These are phyloP conservation scores for Saturnispora saitoi DNA, from an alignment of 805 yeast genomes.

Conservation along the genomic window DNA sequence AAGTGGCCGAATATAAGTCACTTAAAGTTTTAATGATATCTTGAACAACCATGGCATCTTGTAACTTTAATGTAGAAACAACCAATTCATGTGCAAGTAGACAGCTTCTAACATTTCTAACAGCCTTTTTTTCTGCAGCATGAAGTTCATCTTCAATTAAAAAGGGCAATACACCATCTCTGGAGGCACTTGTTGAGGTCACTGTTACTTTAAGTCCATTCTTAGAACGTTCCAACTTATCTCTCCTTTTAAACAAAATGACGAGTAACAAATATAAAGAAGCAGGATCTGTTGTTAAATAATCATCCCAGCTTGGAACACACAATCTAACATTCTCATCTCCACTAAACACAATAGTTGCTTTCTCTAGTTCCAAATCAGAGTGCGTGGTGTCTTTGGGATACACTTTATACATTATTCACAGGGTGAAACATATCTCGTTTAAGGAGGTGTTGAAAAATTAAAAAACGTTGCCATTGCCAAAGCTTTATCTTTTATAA, in stretches of 20 bases:
- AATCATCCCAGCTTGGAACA: not conserved
- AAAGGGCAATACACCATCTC: conserved; percentile 46
- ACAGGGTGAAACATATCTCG: not conserved
- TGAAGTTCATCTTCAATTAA: conserved; percentile 40
- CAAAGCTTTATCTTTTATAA: not conserved
- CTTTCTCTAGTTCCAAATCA: not conserved
- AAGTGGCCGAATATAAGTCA: not conserved
- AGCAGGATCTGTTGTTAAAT: not conserved
- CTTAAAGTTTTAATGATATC: not conserved
- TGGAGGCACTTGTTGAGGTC: conserved; percentile 42
- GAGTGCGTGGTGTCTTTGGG: not conserved
- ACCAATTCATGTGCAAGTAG: conserved; percentile 3
- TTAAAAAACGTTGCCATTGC: not conserved
- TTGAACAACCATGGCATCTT: not conserved
- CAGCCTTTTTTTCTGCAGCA: not conserved
- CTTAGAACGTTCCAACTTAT: not conserved
- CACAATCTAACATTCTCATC: conserved; percentile 4
- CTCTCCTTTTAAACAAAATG: not conserved
- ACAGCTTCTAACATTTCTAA: conserved; percentile 3
- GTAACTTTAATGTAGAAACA: not conserved
- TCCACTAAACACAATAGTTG: not conserved
- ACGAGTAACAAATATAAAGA: not conserved
- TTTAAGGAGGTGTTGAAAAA: not conserved
- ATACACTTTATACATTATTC: not conserved
- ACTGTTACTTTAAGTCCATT: conserved; percentile 25